A percentile compares a stretch with the other conserved stretches of the same genome.
Evolutionary conservation across 2,329 filamentous ascomycete genomes (phyloP).

Genomic region (Pezicula carpinea): DNA sequence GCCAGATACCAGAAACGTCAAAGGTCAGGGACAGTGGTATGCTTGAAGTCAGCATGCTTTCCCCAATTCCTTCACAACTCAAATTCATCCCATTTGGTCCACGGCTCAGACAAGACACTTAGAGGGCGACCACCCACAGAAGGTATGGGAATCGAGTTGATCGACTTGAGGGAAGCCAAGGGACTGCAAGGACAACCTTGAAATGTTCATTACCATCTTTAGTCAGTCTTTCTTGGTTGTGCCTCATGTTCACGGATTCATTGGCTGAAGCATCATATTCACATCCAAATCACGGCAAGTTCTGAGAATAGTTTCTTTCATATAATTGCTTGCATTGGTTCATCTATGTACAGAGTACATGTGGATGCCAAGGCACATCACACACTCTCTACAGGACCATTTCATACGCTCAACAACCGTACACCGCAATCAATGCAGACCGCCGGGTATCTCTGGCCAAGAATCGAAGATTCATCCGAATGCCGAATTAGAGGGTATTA

Average conservation of each 20-base stretch:
- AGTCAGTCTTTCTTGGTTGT: no score
- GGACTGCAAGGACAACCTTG: no score
- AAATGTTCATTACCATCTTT: no score
- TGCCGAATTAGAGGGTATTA: constrained; percentile 19
- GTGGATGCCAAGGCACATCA: constrained; percentile 21
- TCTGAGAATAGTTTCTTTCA: not conserved
- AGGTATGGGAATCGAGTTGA: no score
- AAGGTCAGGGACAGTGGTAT: no score
- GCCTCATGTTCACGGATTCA: not conserved
- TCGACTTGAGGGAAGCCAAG: no score
- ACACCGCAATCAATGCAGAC: constrained; percentile 15
- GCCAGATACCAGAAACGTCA: no score
- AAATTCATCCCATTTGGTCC: no score
- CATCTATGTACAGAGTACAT: constrained; percentile 21
- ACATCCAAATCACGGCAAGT: not conserved
- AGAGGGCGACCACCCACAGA: no score
- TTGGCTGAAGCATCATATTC: not conserved
- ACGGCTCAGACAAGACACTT: no score
- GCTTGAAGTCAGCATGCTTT: no score
- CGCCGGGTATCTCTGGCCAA: constrained; percentile 18
- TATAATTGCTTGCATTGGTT: constrained; percentile 13
- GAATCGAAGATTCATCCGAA: constrained; percentile 17
- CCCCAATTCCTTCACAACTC: no score
- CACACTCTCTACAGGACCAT: constrained; percentile 17
- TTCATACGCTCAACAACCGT: constrained; percentile 10